These are phyloP conservation scores for Cotoneaster glaucophyllus DNA, from an alignment of 306 rosid genomes.

Conservation along the genomic window DNA sequence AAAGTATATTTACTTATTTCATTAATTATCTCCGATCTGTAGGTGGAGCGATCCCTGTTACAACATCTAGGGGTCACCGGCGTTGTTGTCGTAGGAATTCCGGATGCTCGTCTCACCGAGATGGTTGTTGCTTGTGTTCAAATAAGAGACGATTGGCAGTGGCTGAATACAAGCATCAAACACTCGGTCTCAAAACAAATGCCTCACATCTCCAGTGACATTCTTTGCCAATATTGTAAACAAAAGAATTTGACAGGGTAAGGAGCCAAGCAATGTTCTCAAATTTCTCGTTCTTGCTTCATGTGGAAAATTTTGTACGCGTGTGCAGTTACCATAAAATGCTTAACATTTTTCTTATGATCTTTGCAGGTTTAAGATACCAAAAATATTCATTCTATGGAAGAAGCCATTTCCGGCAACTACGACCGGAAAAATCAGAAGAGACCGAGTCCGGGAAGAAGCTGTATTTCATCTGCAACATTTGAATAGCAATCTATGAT, in stretches of 20 bases:
- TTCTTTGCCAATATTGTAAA: conserved; percentile 43
- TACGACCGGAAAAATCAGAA: conserved; percentile 56
- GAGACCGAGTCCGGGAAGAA: conserved; percentile 50
- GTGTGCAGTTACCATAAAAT: neutral
- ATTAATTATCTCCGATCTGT: neutral
- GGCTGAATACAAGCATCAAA: conserved; percentile 28
- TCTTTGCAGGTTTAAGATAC: conserved; percentile 75
- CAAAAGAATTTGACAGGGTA: conserved; percentile 59
- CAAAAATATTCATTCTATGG: conserved; percentile 54
- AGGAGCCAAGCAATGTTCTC: neutral
- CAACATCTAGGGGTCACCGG: conserved; percentile 69
- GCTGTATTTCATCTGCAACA: conserved; percentile 32
- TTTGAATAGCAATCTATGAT: conserved; percentile 57
- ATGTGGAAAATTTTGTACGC: neutral
- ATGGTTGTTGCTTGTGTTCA: conserved; percentile 62
- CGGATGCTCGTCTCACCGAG: conserved; percentile 61
- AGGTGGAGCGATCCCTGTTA: conserved; percentile 69
- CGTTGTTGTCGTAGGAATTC: conserved; percentile 62
- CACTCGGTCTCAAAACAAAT: conserved; percentile 19
- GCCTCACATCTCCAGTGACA: conserved; percentile 35
- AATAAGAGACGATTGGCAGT: conserved; percentile 52
- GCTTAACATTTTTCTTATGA: neutral
- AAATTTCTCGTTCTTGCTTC: neutral
- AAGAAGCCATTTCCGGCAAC: conserved; percentile 69
- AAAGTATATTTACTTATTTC: neutral